Evolutionary conservation across 164 flowering plant genomes (phyloP).

Genomic region (Piper longum): DNA sequence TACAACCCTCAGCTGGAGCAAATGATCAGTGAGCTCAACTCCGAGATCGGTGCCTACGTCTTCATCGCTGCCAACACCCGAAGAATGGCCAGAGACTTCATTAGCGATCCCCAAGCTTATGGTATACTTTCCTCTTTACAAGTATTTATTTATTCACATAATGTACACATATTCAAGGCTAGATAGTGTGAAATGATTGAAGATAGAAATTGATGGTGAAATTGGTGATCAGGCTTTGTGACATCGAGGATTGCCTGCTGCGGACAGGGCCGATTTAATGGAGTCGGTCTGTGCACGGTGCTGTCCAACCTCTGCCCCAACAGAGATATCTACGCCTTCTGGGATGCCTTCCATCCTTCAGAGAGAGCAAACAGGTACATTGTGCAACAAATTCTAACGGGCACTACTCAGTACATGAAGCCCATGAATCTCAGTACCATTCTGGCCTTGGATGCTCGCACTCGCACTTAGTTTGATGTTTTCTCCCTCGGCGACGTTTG

Average conservation of each 20-base stretch:
- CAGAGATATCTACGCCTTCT: slow-evolving; percentile 43
- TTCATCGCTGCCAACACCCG: slow-evolving; percentile 40
- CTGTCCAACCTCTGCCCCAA: slow-evolving; percentile 52
- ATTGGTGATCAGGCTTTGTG: slow-evolving; percentile 4
- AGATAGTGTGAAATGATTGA: too few relatives aligned
- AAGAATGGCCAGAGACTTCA: slow-evolving; percentile 31
- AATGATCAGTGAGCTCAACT: slow-evolving; percentile 39
- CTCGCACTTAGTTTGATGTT: slow-evolving; percentile 4
- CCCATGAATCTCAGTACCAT: slow-evolving; percentile 79
- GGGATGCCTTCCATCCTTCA: slow-evolving; percentile 70
- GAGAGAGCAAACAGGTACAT: slow-evolving; percentile 55
- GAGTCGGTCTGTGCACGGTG: slow-evolving; percentile 47
- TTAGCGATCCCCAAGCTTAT: slow-evolving; percentile 38
- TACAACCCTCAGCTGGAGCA: slow-evolving; percentile 48
- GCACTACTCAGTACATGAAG: slow-evolving; percentile 38
- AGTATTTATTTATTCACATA: too few relatives aligned
- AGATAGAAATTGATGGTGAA: too few relatives aligned
- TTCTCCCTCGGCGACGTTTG: too few relatives aligned
- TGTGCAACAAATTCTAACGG: slow-evolving; percentile 32
- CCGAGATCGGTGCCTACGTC: slow-evolving; percentile 26
- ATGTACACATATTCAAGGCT: too few relatives aligned
- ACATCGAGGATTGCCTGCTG: slow-evolving; percentile 66
- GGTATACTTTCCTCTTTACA: slow-evolving; percentile 19
- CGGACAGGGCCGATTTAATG: slow-evolving; percentile 79
- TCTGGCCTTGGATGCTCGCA: slow-evolving; percentile 45